Base-by-base conservation (phyloP, 2,329 filamentous ascomycete species). In the Penicillium sp. region DNA sequence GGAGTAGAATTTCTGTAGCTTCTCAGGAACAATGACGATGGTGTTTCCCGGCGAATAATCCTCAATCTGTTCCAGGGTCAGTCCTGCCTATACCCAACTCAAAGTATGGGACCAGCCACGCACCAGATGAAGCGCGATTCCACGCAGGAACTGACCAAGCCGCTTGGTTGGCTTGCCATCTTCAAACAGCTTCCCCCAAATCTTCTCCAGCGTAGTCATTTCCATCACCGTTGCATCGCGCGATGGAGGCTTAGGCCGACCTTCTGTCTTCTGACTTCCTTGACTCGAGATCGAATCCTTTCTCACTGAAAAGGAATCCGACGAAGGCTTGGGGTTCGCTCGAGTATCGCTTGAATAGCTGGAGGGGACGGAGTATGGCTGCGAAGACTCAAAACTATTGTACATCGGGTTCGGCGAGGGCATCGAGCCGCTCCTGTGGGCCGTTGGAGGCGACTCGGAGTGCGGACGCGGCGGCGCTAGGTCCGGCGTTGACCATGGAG, bases 171-270 rank as follows among this genome's bases (percentile, higher is more conserved):
- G 80, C 40, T 77, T 74, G 0, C 83, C 84, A 18, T 81, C 73
- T 2, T 73, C 80, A 58, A 94, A 94, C 2, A 94, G 63, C 7
- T 73, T 73, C 4, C 86, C 84, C 88, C 88, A 94, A 58, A 83
- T 82, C 58, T 77, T 79, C 59, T 90, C 86, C 18, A 85, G 64
- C 2, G 78, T 77, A 1, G 77, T 81, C 45, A 75, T 60, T 43
- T 80, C 78, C 20, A 65, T 63, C 9, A 60, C 58, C 0, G 68
- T 71, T 15, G 64, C 59, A 29, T 67, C 59, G 18, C 69, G 61
- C 11, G 58, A 56, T 7, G 65, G 63, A 9, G 59, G 59, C 39
- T 58, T 67, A 2, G 69, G 68, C 13, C 70, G 58, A 17, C 48
- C 30, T 7, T 66, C 55, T 15, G 42, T 20, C 51, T 44, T 63